These are phyloP conservation scores for Physcomitrium patens DNA, from an alignment of 225 moss, liverwort and hornwort species.

Conservation along the genomic window DNA sequence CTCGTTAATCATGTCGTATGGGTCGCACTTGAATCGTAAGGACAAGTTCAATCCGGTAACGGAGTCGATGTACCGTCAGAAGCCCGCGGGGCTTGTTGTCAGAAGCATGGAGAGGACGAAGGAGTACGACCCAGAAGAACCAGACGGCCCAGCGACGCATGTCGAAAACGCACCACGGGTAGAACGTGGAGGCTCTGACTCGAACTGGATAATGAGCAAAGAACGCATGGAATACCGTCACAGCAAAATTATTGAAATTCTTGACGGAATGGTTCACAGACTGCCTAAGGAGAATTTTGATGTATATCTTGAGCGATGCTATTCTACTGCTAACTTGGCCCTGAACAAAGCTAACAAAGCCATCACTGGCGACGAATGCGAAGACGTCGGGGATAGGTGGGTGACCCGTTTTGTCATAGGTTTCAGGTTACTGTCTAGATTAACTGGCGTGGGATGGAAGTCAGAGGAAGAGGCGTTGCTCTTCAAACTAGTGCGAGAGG, in stretches of 20 bases:
- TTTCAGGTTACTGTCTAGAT: conserved; percentile 47
- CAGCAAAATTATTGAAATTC: conserved; percentile 37
- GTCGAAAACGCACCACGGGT: conserved; percentile 45
- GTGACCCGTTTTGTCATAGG: conserved; percentile 54
- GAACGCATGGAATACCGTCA: conserved; percentile 57
- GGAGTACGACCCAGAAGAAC: conserved; percentile 30
- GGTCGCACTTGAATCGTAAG: conserved; percentile 41
- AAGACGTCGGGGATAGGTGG: conserved; percentile 51
- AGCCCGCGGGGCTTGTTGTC: conserved; percentile 46
- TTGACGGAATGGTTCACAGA: conserved; percentile 47
- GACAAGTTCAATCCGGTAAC: conserved; percentile 52
- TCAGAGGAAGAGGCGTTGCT: conserved; percentile 47
- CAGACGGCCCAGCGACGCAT: conserved; percentile 19
- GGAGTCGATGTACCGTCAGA: conserved; percentile 46
- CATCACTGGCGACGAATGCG: conserved; percentile 54
- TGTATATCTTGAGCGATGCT: conserved; percentile 47
- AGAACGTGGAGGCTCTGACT: conserved; percentile 30
- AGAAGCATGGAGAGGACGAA: conserved; percentile 48
- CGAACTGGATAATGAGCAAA: conserved; percentile 54
- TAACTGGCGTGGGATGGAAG: conserved; percentile 50
- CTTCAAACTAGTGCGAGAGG: conserved; percentile 57
- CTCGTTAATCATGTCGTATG: conserved; percentile 40
- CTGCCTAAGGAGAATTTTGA: conserved; percentile 51
- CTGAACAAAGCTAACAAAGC: conserved; percentile 50
- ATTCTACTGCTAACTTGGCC: conserved; percentile 56